Evolutionary conservation across 352 stramenopile genomes (phyloP).

Genomic region (Phytopythium litorale): DNA sequence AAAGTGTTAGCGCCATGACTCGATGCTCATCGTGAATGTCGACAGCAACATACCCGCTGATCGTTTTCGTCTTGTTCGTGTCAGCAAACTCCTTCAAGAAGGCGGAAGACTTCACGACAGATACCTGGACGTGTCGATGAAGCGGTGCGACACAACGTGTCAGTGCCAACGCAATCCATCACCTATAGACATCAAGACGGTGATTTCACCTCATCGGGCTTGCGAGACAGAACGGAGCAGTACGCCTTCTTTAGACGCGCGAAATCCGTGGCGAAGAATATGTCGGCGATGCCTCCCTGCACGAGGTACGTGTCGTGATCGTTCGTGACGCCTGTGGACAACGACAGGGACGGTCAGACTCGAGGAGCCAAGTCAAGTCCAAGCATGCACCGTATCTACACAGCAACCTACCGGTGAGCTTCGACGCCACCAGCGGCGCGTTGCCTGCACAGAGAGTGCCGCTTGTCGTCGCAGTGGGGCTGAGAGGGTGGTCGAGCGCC

Average conservation of each 20-base stretch:
- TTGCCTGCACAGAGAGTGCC: constrained; percentile 77
- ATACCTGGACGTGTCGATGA: constrained; percentile 36
- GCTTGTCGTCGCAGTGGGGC: constrained; percentile 56
- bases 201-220: constrained; percentile 37
- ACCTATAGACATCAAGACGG: background rate
- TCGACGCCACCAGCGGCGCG: constrained; percentile 85
- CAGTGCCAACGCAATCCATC: background rate
- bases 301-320: constrained; percentile 90
- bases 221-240: constrained; percentile 50
- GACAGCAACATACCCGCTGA: constrained; percentile 46
- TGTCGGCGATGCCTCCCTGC: constrained; percentile 80
- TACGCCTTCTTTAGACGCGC: constrained; percentile 77
- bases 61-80: constrained; percentile 74
- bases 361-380: too few species aligned
- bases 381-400: background rate
- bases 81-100: constrained; percentile 85
- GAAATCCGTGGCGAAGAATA: constrained; percentile 92
- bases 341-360: background rate
- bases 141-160: background rate
- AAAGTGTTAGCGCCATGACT: background rate
- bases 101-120: constrained; percentile 73
- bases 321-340: constrained; percentile 42
- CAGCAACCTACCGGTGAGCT: constrained; percentile 39
- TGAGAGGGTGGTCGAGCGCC: constrained; percentile 57
- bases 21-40: background rate